A percentile compares a stretch with the other conserved stretches of the same genome.
Evolutionary conservation across 2,329 filamentous ascomycete genomes (phyloP).

Genomic region (Grosmannia clavigera): DNA sequence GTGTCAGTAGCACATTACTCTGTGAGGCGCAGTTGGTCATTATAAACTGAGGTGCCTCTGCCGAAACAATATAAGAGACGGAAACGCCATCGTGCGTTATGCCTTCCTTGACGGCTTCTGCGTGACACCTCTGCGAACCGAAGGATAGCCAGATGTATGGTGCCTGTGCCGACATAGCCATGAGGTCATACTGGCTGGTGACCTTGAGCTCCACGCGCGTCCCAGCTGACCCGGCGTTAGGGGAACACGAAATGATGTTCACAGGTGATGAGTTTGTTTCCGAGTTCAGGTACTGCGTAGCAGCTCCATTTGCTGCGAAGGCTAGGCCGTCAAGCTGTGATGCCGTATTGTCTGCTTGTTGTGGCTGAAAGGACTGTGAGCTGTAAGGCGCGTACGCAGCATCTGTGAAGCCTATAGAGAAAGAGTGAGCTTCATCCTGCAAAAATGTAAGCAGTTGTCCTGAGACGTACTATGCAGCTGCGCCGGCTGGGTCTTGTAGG

Average conservation of each 20-base stretch:
- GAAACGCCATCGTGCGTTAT: conserved; percentile 39
- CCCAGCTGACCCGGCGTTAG: conserved; percentile 53
- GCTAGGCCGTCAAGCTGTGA: conserved; percentile 42
- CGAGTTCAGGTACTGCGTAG: conserved; percentile 47
- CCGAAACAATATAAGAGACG: conserved; percentile 50
- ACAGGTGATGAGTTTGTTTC: conserved; percentile 19
- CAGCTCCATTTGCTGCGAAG: conserved; percentile 40
- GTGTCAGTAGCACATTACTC: conserved; percentile 40
- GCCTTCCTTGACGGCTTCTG: conserved; percentile 44
- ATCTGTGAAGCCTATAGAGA: conserved; percentile 26
- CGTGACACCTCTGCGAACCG: conserved; percentile 61
- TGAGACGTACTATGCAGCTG: conserved; percentile 66
- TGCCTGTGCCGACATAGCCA: conserved; percentile 39
- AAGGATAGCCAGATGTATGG: conserved; percentile 58
- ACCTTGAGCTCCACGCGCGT: conserved; percentile 64
- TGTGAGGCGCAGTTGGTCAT: conserved; percentile 36
- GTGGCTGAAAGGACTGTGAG: conserved; percentile 31
- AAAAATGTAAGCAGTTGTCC: too few relatives aligned
- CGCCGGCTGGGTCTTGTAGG: conserved; percentile 66
- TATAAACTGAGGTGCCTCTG: conserved; percentile 53
- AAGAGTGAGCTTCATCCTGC: background rate
- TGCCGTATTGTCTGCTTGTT: conserved; percentile 37
- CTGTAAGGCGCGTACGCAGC: conserved; percentile 41
- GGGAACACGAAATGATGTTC: conserved; percentile 53
- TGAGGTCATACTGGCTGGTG: conserved; percentile 61